These are phyloP conservation scores for Phyllosticta ampelicida DNA, from an alignment of 2,329 filamentous ascomycete genomes.

Conservation along the genomic window DNA sequence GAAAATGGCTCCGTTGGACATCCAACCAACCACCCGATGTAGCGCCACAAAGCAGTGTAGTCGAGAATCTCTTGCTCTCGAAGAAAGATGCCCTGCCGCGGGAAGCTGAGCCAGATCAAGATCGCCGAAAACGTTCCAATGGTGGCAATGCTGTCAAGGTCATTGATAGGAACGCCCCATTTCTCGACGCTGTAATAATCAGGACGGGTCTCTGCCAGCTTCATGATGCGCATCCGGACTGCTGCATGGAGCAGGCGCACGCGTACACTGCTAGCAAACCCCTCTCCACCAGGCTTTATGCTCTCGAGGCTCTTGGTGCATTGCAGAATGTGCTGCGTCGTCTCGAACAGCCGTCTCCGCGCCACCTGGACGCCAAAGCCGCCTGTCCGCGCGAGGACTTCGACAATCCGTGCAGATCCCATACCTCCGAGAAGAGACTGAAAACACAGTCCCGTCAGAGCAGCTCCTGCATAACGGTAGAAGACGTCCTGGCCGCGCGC, in stretches of 20 bases:
- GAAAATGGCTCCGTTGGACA: slow-evolving; percentile 52
- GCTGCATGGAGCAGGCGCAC: slow-evolving; percentile 60
- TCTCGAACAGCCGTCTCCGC: slow-evolving; percentile 56
- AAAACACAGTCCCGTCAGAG: slow-evolving; percentile 53
- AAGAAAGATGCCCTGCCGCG: slow-evolving; percentile 60
- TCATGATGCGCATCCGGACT: slow-evolving; percentile 54
- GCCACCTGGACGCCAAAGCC: slow-evolving; percentile 61
- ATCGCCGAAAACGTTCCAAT: slow-evolving; percentile 59
- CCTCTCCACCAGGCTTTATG: slow-evolving; percentile 57
- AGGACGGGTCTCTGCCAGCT: slow-evolving; percentile 44
- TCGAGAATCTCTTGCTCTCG: slow-evolving; percentile 52
- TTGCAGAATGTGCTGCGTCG: slow-evolving; percentile 64
- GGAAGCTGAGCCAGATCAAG: slow-evolving; percentile 57
- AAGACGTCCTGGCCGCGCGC: slow-evolving; percentile 64
- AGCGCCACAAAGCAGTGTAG: slow-evolving; percentile 67
- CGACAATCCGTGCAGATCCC: slow-evolving; percentile 61
- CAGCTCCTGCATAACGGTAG: slow-evolving; percentile 61
- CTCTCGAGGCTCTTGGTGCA: slow-evolving; percentile 54
- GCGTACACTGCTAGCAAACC: slow-evolving; percentile 53
- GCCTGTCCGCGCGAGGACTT: slow-evolving; percentile 62
- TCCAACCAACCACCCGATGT: slow-evolving; percentile 61
- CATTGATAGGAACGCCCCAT: slow-evolving; percentile 60
- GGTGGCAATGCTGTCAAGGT: slow-evolving; percentile 63
- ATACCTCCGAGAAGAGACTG: slow-evolving; percentile 59
- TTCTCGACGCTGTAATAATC: slow-evolving; percentile 51